Evolutionary conservation across 208 protist genomes (phyloP).

Genomic region (Wallacemonas collosoma): DNA sequence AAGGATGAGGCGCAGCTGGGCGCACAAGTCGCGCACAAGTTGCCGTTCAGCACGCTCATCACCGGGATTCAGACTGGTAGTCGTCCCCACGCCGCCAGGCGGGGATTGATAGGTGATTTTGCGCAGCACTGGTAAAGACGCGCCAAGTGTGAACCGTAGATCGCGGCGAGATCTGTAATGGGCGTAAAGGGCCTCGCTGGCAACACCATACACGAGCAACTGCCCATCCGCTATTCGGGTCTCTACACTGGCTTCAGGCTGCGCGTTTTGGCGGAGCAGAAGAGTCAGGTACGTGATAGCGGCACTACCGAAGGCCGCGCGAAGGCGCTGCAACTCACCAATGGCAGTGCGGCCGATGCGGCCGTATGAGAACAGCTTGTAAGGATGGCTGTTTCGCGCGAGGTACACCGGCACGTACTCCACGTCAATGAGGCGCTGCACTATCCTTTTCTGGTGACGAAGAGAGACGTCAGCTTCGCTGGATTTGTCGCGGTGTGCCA

Average conservation of each 20-base stretch:
- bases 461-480: neutral
- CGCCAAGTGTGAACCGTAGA: constrained; percentile 46
- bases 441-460: neutral
- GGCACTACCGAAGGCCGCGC: constrained; percentile 14
- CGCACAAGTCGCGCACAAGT: neutral
- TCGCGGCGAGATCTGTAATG: constrained; percentile 48
- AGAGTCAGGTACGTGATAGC: constrained; percentile 44
- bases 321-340: constrained; percentile 19
- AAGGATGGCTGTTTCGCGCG: constrained; percentile 24
- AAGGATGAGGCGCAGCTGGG: neutral
- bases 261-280: constrained; percentile 26
- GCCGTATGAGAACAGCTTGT: constrained; percentile 46
- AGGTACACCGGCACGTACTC: constrained; percentile 24
- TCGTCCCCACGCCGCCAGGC: too few relatives aligned
- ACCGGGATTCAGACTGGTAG: too few relatives aligned
- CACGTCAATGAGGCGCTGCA: constrained; percentile 11
- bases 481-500: constrained; percentile 1
- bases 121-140: neutral
- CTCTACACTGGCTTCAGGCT: neutral
- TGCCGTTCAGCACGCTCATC: neutral
- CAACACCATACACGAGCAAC: constrained; percentile 39
- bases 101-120: neutral
- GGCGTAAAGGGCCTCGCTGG: constrained; percentile 41
- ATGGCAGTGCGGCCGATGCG: constrained; percentile 29
- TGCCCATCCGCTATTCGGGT: constrained; percentile 34